Conservation (phyloP, 2,329 filamentous ascomycete species). For the Pseudohalonectria lignicola region DNA sequence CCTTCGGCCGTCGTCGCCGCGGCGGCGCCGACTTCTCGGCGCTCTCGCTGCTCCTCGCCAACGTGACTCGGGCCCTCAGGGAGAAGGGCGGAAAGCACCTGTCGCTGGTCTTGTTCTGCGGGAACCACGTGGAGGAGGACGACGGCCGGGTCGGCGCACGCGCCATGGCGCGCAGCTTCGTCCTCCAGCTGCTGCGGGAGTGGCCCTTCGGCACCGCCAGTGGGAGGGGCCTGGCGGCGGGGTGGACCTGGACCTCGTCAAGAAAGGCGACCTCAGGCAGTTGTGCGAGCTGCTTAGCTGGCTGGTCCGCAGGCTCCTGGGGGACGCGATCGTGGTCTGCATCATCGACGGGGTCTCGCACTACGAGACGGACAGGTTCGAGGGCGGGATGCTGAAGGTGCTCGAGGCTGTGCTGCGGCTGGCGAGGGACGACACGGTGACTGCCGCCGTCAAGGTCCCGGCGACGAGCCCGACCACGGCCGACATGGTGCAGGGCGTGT, state of each 20-base stretch:
- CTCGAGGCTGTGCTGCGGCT: background rate
- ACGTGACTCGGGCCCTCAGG: background rate
- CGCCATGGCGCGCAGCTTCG: background rate
- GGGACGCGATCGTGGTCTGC: background rate
- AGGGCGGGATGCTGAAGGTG: background rate
- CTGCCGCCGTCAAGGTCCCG: background rate
- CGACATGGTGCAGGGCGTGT: background rate
- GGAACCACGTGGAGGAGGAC: background rate
- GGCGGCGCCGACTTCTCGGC: background rate
- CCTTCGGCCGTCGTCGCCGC: background rate
- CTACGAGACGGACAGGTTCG: background rate
- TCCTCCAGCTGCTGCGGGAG: background rate
- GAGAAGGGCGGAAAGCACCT: background rate
- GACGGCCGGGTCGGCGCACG: background rate
- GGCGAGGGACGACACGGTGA: background rate
- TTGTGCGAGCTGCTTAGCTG: background rate
- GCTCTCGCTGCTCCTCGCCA: background rate
- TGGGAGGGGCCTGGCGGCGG: too few relatives aligned
- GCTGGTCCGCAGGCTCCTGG: background rate
- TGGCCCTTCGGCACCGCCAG: background rate
- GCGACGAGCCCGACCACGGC: background rate
- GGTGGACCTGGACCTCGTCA: background rate
- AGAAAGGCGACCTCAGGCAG: background rate
- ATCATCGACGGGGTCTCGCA: background rate
- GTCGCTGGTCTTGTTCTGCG: background rate